A percentile compares a stretch with the other conserved stretches of the same genome.
These are phyloP conservation scores for Setaria viridis DNA, from an alignment of 202 grass and related monocot species.

Conservation along the genomic window DNA sequence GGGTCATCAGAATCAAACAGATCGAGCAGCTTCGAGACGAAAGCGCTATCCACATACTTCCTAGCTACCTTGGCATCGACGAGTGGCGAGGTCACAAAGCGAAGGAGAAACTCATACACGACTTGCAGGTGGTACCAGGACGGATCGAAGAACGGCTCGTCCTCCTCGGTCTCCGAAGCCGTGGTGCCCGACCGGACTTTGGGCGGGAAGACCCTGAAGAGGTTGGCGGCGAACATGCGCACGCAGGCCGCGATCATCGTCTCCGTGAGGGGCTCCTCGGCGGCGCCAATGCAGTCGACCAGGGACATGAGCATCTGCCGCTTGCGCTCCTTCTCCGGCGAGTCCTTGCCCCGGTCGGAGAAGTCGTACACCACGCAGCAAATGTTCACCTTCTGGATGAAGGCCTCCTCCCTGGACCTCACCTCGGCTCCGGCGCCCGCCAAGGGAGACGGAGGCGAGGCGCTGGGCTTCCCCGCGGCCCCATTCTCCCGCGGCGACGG, in stretches of 20 bases:
- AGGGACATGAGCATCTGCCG: conserved; percentile 79
- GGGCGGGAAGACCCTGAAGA: conserved; percentile 90
- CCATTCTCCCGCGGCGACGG: conserved; percentile 42
- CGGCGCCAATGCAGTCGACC: conserved; percentile 62
- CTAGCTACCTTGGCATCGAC: conserved; percentile 80
- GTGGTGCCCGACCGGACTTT: conserved; percentile 52
- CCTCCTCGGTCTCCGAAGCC: conserved; percentile 73
- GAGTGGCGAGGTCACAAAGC: conserved; percentile 76
- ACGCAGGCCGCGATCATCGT: conserved; percentile 70
- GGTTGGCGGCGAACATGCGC: conserved; percentile 72
- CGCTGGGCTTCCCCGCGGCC: conserved; percentile 37
- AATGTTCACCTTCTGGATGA: conserved; percentile 78
- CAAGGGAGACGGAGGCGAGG: conserved; percentile 29
- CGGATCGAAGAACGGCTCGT: conserved; percentile 89
- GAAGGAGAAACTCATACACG: conserved; percentile 84
- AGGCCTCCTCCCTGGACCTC: conserved; percentile 63
- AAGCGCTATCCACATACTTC: conserved; percentile 78
- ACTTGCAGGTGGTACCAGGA: conserved; percentile 90
- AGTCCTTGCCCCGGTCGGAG: conserved; percentile 82
- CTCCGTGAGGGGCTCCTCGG: conserved; percentile 76
- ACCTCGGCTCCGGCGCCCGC: conserved; percentile 46
- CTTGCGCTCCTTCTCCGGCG: conserved; percentile 78
- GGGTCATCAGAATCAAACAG: conserved; percentile 93
- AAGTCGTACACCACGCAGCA: conserved; percentile 81
- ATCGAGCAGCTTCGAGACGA: conserved; percentile 74